Conservation (phyloP, 2,329 filamentous ascomycete species). For the Saccharata proteae region DNA sequence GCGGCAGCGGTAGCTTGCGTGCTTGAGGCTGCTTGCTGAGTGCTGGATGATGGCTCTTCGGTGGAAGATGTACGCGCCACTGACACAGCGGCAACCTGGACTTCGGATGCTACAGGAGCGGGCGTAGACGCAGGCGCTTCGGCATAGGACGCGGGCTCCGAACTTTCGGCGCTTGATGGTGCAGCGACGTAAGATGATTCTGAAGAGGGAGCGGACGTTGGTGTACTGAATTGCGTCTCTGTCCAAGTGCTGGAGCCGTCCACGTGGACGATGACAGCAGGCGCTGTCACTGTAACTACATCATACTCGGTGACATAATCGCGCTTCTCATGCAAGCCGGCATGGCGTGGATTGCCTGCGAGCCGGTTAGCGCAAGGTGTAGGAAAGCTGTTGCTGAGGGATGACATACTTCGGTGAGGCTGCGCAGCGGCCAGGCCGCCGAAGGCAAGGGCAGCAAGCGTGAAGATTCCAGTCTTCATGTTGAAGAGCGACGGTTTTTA, state of each 20-base stretch:
- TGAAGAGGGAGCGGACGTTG: no score
- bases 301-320: constrained; percentile 3
- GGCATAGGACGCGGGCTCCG: no score
- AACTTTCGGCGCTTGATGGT: no score
- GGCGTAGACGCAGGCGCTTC: no score
- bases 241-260: constrained; percentile 1
- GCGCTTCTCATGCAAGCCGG: constrained; percentile 1
- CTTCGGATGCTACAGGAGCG: no score
- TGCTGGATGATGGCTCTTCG: background rate
- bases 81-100: no score
- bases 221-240: no score
- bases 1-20: background rate
- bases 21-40: background rate
- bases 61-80: no score
- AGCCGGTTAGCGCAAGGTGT: background rate
- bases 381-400: background rate
- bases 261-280: constrained; percentile 5
- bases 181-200: no score
- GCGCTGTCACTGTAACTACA: constrained; percentile 3
- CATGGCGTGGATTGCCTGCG: background rate
- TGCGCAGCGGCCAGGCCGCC: constrained; percentile 4
- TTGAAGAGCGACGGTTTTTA: background rate
- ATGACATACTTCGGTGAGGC: no score
- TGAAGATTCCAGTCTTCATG: constrained; percentile 8
- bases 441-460: constrained; percentile 1